These are phyloP conservation scores for Cladosporium sp. DNA, from an alignment of 2,329 filamentous ascomycete genomes.

Conservation along the genomic window DNA sequence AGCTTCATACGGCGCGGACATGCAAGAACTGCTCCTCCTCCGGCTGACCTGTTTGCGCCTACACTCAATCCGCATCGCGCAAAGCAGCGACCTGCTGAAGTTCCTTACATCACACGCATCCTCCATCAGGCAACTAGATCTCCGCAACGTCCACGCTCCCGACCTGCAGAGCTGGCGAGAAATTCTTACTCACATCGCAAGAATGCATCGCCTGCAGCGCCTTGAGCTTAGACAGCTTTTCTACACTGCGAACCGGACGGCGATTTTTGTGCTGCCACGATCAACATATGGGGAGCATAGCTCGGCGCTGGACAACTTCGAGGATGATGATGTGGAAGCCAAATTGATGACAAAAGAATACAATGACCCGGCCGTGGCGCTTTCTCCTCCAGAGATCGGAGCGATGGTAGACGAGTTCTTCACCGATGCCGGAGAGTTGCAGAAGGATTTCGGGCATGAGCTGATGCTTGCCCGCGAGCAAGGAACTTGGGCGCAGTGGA, in stretches of 20 bases:
- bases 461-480: not conserved
- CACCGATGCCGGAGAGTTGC: not conserved
- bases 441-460: constrained; percentile 13
- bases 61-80: not conserved
- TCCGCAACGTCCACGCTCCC: not conserved
- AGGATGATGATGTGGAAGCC: not conserved
- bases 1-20: not conserved
- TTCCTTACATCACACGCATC: constrained; percentile 6
- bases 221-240: constrained; percentile 1
- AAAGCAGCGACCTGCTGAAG: not conserved
- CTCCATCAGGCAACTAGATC: constrained; percentile 1
- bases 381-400: not conserved
- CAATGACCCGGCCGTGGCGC: not conserved
- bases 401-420: constrained; percentile 5
- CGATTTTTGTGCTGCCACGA: not conserved
- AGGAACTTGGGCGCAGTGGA: not conserved
- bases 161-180: not conserved
- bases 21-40: constrained; percentile 2
- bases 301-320: not conserved
- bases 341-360: not conserved
- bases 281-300: not conserved
- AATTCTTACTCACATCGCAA: not conserved
- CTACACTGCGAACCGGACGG: not conserved
- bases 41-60: not conserved
- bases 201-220: not conserved